Conservation (phyloP, 306 rosid genomes). For the Quercus suber region DNA sequence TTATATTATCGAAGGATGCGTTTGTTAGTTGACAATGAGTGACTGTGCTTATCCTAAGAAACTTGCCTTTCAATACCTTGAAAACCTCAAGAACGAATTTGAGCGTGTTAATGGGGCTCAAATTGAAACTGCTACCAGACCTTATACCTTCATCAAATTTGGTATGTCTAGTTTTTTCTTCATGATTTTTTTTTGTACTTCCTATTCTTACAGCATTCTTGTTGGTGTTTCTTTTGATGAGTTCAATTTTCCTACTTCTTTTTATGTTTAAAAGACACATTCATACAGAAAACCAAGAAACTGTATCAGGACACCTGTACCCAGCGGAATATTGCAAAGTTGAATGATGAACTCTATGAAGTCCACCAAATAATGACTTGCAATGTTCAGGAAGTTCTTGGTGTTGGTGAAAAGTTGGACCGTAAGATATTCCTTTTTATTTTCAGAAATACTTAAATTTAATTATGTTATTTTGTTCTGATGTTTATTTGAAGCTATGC, state of each 20-base stretch:
- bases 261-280: conserved; percentile 64
- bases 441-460: not conserved
- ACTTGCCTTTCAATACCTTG: conserved; percentile 98
- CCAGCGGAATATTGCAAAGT: conserved; percentile 91
- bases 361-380: conserved; percentile 99
- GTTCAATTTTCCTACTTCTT: conserved; percentile 22
- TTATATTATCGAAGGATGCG: conserved; percentile 90
- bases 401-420: conserved; percentile 98
- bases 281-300: conserved; percentile 94
- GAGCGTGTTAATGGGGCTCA: conserved; percentile 90
- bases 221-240: not conserved
- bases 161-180: conserved; percentile 46
- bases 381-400: conserved; percentile 98
- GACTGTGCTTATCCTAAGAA: conserved; percentile 98
- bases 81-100: conserved; percentile 93
- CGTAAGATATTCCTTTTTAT: conserved; percentile 58
- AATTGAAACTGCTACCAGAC: conserved; percentile 98
- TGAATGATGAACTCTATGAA: conserved; percentile 97
- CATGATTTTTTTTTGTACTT: not conserved
- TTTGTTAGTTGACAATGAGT: conserved; percentile 97
- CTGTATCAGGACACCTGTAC: conserved; percentile 95
- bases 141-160: conserved; percentile 96
- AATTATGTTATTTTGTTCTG: conserved; percentile 13
- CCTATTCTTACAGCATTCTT: conserved; percentile 1
- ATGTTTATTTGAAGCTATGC: conserved; percentile 9